Evolutionary conservation across 202 grass and related monocot genomes (phyloP), one percentile per base, ranked within the genome.

Genomic region (Elaeis oleifera): DNA sequence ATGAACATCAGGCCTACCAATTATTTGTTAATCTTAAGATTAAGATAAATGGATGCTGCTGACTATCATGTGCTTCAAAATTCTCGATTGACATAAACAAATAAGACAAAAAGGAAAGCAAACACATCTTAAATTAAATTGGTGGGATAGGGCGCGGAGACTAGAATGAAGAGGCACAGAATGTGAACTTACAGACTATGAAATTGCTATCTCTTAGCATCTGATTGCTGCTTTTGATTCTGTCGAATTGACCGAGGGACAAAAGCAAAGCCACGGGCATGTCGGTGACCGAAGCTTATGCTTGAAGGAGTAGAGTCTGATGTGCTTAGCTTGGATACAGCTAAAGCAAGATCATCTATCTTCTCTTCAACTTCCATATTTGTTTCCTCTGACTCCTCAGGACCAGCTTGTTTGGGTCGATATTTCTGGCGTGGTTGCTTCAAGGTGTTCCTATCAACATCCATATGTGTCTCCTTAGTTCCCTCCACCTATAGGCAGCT

Each of bases 241-340:
- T 90, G 77, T 53, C 72, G 63, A 51, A 99, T 79, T 23, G 88
- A 89, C 61, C 88, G 76, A 3, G 94, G 94, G 16, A 89, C 78
- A 60, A 89, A 99, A 5, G 84, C 68, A 73, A 99, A 84, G 8
- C 79, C 94, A 58, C 72, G 84, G 1, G 79, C 53, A 65, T 74
- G 77, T 16, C 88, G 79, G 56, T 84, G 84, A 8, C 88, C 80
- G 74, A 99, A 99, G 51, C 65, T 82, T 58, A 87, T 23, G 17
- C 13, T 77, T 28, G 71, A 63, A 31, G 88, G 94, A 6, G 61
- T 84, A 6, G 79, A 81, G 31, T 86, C 85, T 0, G 68, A 70
- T 1, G 88, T 89, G 59, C 82, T 99, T 67, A 99, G 66, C 71
- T 65, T 94, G 0, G 77, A 89, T 39, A 94, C 80, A 14, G 88